Percentiles rank a stretch among this genome's conserved stretches.
phyloP scores from a whole-genome alignment of 2,329 filamentous ascomycete species.

The Arachnomyces sp. region DNA sequence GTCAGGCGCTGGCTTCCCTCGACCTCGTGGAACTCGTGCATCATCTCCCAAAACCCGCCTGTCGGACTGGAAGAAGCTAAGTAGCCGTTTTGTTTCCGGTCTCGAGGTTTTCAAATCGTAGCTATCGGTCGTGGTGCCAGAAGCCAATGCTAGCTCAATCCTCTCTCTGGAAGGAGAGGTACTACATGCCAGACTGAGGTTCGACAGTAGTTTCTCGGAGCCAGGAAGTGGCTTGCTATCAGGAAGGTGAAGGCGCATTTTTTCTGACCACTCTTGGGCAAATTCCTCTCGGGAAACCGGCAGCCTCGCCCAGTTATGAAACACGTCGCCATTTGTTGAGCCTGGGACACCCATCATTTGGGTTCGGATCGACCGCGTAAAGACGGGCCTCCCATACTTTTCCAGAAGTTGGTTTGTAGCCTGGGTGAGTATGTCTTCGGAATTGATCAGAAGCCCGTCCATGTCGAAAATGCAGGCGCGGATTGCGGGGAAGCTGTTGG shows the following conservation, averaged over 20 bases:
- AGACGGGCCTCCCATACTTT: slow-evolving; percentile 14
- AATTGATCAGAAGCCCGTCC: slow-evolving; percentile 27
- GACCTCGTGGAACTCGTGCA: slow-evolving; percentile 13
- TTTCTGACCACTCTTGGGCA: slow-evolving; percentile 20
- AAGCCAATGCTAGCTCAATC: slow-evolving; percentile 19
- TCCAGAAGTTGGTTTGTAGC: slow-evolving; percentile 14
- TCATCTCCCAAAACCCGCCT: slow-evolving; percentile 16
- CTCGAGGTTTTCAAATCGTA: slow-evolving; percentile 18
- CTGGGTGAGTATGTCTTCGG: slow-evolving; percentile 24
- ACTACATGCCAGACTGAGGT: slow-evolving; percentile 12
- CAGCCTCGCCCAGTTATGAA: slow-evolving; percentile 26
- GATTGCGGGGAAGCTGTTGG: slow-evolving; percentile 17
- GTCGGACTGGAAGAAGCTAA: slow-evolving; percentile 12
- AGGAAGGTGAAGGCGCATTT: slow-evolving; percentile 22
- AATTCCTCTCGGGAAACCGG: slow-evolving; percentile 23
- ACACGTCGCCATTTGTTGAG: slow-evolving; percentile 20
- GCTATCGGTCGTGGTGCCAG: slow-evolving; percentile 15
- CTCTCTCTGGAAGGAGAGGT: slow-evolving; percentile 6
- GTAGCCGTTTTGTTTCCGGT: slow-evolving; percentile 14
- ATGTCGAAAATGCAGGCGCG: slow-evolving; percentile 30
- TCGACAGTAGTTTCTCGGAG: slow-evolving; percentile 13
- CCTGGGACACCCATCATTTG: slow-evolving; percentile 19
- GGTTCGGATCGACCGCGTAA: slow-evolving; percentile 14
- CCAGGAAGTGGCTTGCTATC: slow-evolving; percentile 18
- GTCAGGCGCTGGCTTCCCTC: slow-evolving; percentile 21